Base-by-base conservation (phyloP, 2,329 filamentous ascomycete species). In the Aphanoascus verrucosus region DNA sequence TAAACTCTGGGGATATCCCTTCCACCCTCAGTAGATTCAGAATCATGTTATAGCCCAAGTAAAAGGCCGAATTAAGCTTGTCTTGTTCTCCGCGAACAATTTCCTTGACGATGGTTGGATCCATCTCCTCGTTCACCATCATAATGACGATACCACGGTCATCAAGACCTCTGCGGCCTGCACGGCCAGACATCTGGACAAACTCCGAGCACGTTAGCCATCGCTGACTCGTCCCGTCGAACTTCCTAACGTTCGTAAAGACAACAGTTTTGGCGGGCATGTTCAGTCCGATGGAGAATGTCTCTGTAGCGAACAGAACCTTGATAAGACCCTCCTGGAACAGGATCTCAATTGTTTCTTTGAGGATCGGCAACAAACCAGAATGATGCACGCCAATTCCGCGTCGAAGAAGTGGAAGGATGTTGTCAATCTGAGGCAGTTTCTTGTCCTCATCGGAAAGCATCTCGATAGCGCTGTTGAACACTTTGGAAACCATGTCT, bases 211-310 rank as follows among this genome's bases (percentile, higher is more conserved):
- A 88, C 0, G 90, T 96, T 17, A 97, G 79, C 71, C 90, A 94
- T 58, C 91, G 81, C 62, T 82, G 80, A 55, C 80, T 77, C 5
- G 83, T 78, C 54, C 94, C 94, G 65, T 98, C 93, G 66, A 90
- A 98, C 66, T 98, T 98, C 51, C 86, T 86, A 8, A 98, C 89
- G 60, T 86, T 90, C 0, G 93, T 96, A 69, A 98, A 98, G n/a
- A 98, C 90, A 1, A 98, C 93, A 0, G 93, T 98, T 75, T 96
- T 96, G 23, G 93, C 93, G 60, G 93, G 93, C 93, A 98, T 97
- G 76, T 98, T 98, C 55, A 98, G 73, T 56, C 93, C 93, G 59
- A 98, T 98, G 3, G 93, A 97, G 72, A 98, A 98, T 1, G 93
- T 98, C 69, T 98, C 94, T 0, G 93, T 98, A 0, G 93, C 93